These are phyloP conservation scores for Lentinula sp. DNA, from an alignment of 768 basidiomycete species.

Conservation along the genomic window DNA sequence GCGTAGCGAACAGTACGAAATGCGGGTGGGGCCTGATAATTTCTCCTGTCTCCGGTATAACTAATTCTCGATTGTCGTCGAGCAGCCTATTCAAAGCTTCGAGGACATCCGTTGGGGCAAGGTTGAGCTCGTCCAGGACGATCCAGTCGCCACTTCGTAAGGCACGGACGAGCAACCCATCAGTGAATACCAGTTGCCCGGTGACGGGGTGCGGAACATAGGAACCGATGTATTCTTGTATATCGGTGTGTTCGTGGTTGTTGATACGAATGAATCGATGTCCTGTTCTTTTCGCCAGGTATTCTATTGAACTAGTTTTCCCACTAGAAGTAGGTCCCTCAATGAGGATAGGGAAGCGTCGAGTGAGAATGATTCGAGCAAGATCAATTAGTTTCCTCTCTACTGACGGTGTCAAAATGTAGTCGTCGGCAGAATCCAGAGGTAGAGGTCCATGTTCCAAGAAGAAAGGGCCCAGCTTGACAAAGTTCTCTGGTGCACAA, in stretches of 20 bases:
- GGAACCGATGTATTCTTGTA: constrained; percentile 96
- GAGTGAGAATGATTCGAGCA: constrained; percentile 84
- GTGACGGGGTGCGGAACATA: constrained; percentile 90
- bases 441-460: constrained; percentile 71
- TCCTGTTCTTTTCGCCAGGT: constrained; percentile 86
- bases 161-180: constrained; percentile 90
- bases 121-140: constrained; percentile 94
- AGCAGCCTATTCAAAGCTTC: constrained; percentile 95
- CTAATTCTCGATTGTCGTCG: constrained; percentile 94
- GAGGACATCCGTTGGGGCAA: constrained; percentile 96
- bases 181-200: constrained; percentile 92
- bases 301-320: constrained; percentile 96
- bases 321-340: constrained; percentile 98
- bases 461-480: constrained; percentile 91
- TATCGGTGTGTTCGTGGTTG: constrained; percentile 99
- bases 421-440: constrained; percentile 64
- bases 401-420: constrained; percentile 94
- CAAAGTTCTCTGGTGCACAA: constrained; percentile 45
- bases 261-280: constrained; percentile 98
- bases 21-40: constrained; percentile 88
- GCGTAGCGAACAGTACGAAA: constrained; percentile 98
- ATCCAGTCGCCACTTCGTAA: constrained; percentile 94
- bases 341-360: constrained; percentile 90
- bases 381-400: constrained; percentile 91
- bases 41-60: constrained; percentile 95